Conservation (phyloP, 2,329 filamentous ascomycete species). For the Xylariaceae sp. region DNA sequence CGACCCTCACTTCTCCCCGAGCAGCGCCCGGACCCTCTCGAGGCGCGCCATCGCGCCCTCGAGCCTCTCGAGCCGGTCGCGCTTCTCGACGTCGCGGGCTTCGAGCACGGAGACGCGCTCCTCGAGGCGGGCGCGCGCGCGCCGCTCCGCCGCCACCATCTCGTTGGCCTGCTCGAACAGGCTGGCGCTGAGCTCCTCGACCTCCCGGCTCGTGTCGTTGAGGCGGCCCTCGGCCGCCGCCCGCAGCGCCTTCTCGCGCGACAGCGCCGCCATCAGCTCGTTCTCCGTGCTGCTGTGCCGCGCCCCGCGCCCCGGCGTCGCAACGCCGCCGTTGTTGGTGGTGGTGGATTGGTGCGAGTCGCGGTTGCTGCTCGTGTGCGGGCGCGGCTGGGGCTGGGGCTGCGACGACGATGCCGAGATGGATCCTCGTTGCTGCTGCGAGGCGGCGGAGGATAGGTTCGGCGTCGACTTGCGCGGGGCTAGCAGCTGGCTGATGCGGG, state of each 20-base stretch:
- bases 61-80: slow-evolving; percentile 66
- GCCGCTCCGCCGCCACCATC: slow-evolving; percentile 80
- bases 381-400: slow-evolving; percentile 17
- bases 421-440: too few species aligned
- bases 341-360: slow-evolving; percentile 25
- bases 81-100: slow-evolving; percentile 70
- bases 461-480: slow-evolving; percentile 35
- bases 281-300: slow-evolving; percentile 38
- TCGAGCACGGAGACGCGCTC: slow-evolving; percentile 71
- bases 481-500: slow-evolving; percentile 37
- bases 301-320: not conserved
- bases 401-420: too few species aligned
- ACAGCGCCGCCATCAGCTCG: slow-evolving; percentile 65
- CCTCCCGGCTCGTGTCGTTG: slow-evolving; percentile 68
- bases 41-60: slow-evolving; percentile 73
- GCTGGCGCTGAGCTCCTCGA: slow-evolving; percentile 75
- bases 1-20: slow-evolving; percentile 45
- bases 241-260: slow-evolving; percentile 67
- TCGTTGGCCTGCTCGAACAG: slow-evolving; percentile 85
- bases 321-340: slow-evolving; percentile 13
- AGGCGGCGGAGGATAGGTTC: slow-evolving; percentile 35
- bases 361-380: slow-evolving; percentile 1
- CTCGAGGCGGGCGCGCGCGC: slow-evolving; percentile 71
- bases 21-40: slow-evolving; percentile 67
- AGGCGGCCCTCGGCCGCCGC: slow-evolving; percentile 70